Evolutionary conservation across 495 filamentous ascomycete genomes (phyloP), one percentile per base, ranked within the genome.

Genomic region (Penicillium longicatenatum): DNA sequence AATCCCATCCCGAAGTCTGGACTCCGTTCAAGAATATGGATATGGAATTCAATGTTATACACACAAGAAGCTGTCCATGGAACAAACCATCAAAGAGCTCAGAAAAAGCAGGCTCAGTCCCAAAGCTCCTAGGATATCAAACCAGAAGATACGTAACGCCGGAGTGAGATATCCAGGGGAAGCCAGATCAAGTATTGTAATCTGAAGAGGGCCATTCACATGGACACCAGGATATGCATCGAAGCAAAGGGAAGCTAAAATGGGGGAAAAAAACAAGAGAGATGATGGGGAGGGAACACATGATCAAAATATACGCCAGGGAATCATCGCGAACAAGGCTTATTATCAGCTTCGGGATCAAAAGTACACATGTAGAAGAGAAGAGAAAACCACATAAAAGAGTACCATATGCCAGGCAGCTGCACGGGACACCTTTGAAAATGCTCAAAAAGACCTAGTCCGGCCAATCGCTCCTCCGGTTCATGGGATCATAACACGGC

Each of bases 391-490:
- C 57, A 65, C 68, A 59, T 68, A 71, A 54, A 69, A 71, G 37
- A 68, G 64, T 65, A 71, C 70, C 64, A 74, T 68, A 69, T 70
- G 67, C 67, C 68, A 78, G 64, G 56, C 55, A 72, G 57, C 55
- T 61, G 61, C 63, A 61, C 57, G 58, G 57, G 64, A 73, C 67
- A 75, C 71, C 72, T 60, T 71, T 75, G 71, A 63, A 75, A 73
- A 79, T 75, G 74, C 72, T 75, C 68, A 48, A 61, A 63, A 69
- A 66, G 59, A 74, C 68, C 61, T 65, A 68, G 62, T 50, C 59
- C 59, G 59, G 69, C 71, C 68, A 76, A 72, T 70, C 67, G 71
- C 73, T 76, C 69, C 74, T 75, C 68, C 70, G 67, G 70, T 71
- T 69, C 71, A 75, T 68, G 65, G 67, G 66, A 72, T 69, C 70